Base-by-base conservation (phyloP, 2,329 filamentous ascomycete genomes). In the Nigrospora osmanthi region DNA sequence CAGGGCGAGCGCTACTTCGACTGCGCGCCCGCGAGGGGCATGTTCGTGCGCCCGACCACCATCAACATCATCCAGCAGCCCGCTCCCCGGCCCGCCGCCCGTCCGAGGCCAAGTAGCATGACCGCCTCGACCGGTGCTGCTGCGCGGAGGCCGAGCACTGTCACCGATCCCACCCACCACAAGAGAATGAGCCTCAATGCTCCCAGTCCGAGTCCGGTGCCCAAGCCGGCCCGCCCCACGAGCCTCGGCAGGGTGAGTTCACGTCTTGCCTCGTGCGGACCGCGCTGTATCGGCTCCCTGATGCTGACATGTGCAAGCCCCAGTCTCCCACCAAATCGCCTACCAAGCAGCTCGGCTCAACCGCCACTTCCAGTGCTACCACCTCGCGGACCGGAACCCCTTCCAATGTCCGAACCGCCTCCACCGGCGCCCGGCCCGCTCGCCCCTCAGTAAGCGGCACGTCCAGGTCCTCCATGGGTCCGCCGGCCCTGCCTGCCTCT, bases 1-100 rank as follows among this genome's bases (percentile, higher is more conserved):
- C 80, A 91, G 63, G 90, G 89, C 49, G 79, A 88, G 60, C 75
- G 88, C 16, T 97, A 97, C 62, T 97, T 95, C 56, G 81, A 90
- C 41, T 97, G 91, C 67, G 76, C 61, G 65, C 83, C 77, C 80
- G 88, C 73, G 35, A 72, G 73, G 52, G 82, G 82, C 59, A 93
- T 98, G 80, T 97, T 98, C 58, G 78, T 96, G 45, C 80, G 87
- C 50, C 83, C 88, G 30, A 69, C 77, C 44, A 83, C 83, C 47
- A 72, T 93, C 41, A 76, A 74, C 12, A 70, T 82, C 51, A 64
- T 84, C 43, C 42, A 36, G 19, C 71, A 73, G 40, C 68, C 79
- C 45, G 59, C 68, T 30, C 62, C 70, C 17, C 69, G 63, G 48
- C 62, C 67, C 10, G 57, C 63, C 11, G 49, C 4, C 49, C 54